Evolutionary conservation across 179 eudicot species (phyloP), one percentile per base, ranked within the genome.

Genomic region (Pouteria campechiana): DNA sequence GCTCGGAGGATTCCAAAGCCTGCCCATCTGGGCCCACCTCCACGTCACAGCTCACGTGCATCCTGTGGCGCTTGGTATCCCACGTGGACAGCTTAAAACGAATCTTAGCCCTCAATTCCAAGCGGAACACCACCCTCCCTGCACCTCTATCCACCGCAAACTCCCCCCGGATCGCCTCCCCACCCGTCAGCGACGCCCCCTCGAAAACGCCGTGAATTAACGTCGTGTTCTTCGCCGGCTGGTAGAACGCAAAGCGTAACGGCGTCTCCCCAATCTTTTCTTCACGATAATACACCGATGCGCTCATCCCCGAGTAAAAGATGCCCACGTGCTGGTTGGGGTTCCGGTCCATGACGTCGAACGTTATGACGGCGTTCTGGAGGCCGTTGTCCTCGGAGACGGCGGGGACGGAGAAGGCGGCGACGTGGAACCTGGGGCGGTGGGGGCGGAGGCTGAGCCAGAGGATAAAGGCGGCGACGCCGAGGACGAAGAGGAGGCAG

Each of bases 381-480:
- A 76, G 57, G 6, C 75, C 81, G 50, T 53, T 61, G 32, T 57
- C 35, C 40, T 75, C 85, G 32, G 65, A 67, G 65, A 89, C 11
- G 10, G 65, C 74, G 8, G 83, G 73, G 17, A 90, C 48, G 1
- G 81, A 67, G 24, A 86, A 82, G 6, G 75, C 77, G 6, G 56
- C 46, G 4, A 90, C 22, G 48, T 68, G 60, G 41, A 90, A 70
- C 25, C 92, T 58, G 37, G 98, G 96, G 30, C 96, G 60, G 53
- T 90, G 98, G 2, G 98, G 96, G 19, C 83, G 73, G 3, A 90
- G 52, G 30, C 94, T 79, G 8, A 90, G 74, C 83, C 83, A 90
- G 0, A 79, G 33, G 4, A 90, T 79, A 72, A 90, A 90, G 1
- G 55, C 36, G 9, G 79, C 62, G 1, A 81, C 34, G 54, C 93